phyloP scores from a whole-genome alignment of 2,329 filamentous ascomycete genomes.

The Raffaelea albimanens region DNA sequence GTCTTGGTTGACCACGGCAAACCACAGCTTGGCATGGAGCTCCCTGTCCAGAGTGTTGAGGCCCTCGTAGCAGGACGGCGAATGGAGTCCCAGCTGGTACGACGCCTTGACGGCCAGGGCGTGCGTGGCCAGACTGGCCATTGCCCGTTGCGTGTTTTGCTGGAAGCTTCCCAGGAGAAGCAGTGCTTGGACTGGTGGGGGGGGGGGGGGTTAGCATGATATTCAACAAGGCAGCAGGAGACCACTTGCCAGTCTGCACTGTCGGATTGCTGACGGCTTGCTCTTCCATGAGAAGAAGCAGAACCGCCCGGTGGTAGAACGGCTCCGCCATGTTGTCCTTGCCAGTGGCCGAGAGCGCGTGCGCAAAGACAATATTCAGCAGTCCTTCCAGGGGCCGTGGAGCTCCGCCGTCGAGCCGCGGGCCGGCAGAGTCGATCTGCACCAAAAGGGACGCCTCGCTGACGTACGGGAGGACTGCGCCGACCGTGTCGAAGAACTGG shows the following conservation, averaged over 20 bases:
- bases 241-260: constrained; percentile 9
- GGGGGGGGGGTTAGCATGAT: no score
- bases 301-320: constrained; percentile 18
- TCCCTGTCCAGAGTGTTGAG: constrained; percentile 16
- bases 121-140: constrained; percentile 22
- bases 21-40: constrained; percentile 20
- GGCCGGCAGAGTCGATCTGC: constrained; percentile 10
- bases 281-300: constrained; percentile 17
- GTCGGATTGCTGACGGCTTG: constrained; percentile 14
- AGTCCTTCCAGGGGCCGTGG: constrained; percentile 12
- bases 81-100: constrained; percentile 25
- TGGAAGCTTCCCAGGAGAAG: constrained; percentile 22
- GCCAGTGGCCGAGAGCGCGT: constrained; percentile 15
- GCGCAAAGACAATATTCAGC: constrained; percentile 20
- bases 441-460: constrained; percentile 14
- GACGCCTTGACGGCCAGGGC: constrained; percentile 21
- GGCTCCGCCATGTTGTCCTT: constrained; percentile 15
- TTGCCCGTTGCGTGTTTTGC: constrained; percentile 24
- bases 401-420: neutral
- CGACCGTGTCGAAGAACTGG: constrained; percentile 20
- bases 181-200: constrained; percentile 22
- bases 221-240: no score
- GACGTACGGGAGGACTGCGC: constrained; percentile 17
- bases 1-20: constrained; percentile 21
- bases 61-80: constrained; percentile 18